Base-by-base conservation (phyloP, 495 filamentous ascomycete species). In the Amniculicola lignicola region DNA sequence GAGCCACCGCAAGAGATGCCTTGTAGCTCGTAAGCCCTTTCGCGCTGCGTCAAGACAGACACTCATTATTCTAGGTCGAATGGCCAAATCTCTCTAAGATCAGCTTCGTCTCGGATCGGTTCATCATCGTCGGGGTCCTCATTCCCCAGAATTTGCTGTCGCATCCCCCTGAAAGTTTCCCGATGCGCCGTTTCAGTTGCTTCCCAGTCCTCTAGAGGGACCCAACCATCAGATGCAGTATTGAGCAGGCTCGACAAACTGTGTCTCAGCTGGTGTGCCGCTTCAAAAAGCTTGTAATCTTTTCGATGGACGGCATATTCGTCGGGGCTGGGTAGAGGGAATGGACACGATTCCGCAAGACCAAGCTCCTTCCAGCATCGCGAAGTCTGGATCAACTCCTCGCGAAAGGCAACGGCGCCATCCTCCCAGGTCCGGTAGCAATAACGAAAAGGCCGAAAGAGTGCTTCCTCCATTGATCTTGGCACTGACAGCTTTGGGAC, bases 341-440 rank as follows among this genome's bases (percentile, higher is more conserved):
- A 75, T 35, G 66, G 72, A 65, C 66, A 74, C 29, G 64, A 59
- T 21, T 67, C 70, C 24, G 57, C 31, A 16, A 77, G 66, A 21
- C 72, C 75, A 19, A 77, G 65, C 33, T 69, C 62, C 15, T 64
- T 65, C 75, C 71, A 76, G 47, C 55, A 52, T 18, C 40, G 60
- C 12, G 69, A 50, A 37, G 67, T 67, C 35, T 74, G 67, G 43
- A 77, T 76, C 44, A 76, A 51, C 54, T 73, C 70, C 22, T 75
- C 62, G 12, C 64, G 69, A 49, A 75, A 65, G 23, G 66, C 72
- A 38, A 68, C 69, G 11, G 68, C 70, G 22, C 74, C 69, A 59
- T 76, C 71, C 59, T 68, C 72, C 68, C 71, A 77, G n/a, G 70
- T 72, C 46, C 68, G 67, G 60, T 73, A 70, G 59, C 69, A 69